These are phyloP conservation scores for Pestalotiopsis sp. DNA, from an alignment of 2,329 filamentous ascomycete species.

Conservation along the genomic window DNA sequence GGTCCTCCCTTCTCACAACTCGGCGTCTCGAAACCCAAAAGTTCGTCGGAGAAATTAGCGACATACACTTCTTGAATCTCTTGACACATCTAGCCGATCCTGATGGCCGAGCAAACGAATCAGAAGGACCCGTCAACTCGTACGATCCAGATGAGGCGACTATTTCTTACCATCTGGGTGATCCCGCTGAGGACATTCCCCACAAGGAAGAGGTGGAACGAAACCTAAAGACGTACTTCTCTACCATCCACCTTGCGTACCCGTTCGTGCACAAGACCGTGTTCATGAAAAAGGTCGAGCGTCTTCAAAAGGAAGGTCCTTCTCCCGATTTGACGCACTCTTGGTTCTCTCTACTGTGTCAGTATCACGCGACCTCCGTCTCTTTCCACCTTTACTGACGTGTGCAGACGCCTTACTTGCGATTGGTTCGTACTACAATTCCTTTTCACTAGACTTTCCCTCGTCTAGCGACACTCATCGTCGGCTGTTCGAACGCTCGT, in stretches of 20 bases:
- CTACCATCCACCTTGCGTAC: conserved; percentile 36
- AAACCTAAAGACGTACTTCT: conserved; percentile 18
- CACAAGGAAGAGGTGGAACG: conserved; percentile 7
- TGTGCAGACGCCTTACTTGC: background rate
- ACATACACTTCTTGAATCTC: conserved; percentile 37
- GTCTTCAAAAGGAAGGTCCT: conserved; percentile 2
- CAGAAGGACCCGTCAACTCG: conserved; percentile 22
- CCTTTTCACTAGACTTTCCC: background rate
- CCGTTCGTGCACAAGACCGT: conserved; percentile 30
- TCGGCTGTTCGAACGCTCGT: background rate
- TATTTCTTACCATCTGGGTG: conserved; percentile 13
- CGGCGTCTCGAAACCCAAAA: conserved; percentile 18
- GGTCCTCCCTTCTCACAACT: background rate
- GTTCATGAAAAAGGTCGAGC: conserved; percentile 14
- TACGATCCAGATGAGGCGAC: conserved; percentile 23
- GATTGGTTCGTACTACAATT: background rate
- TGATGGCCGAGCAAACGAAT: background rate
- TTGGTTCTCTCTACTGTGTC: conserved; percentile 23
- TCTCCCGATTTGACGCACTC: background rate
- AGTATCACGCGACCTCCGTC: conserved; percentile 27
- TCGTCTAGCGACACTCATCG: background rate
- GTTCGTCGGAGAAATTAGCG: conserved; percentile 39
- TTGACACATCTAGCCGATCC: conserved; percentile 27
- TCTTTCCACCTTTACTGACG: conserved; percentile 16
- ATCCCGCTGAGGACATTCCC: conserved; percentile 13